phyloP scores from a whole-genome alignment of 768 basidiomycete genomes.

The Hirschioporus abietinus region DNA sequence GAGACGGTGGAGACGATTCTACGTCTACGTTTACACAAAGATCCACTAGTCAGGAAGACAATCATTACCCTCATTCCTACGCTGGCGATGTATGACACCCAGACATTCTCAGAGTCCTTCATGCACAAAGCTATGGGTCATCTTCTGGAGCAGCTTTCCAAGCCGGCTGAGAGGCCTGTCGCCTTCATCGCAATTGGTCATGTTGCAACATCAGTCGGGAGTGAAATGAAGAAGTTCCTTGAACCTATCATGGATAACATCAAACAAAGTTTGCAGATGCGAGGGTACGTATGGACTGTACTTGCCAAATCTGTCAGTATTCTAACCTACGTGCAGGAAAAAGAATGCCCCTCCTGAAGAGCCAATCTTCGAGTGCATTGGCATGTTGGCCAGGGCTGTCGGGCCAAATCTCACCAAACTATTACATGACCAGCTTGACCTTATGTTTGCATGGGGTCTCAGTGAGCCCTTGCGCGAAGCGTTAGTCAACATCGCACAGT shows the following conservation, averaged over 20 bases:
- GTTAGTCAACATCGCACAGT: constrained; percentile 73
- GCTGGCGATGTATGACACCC: constrained; percentile 89
- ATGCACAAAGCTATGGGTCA: constrained; percentile 93
- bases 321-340: constrained; percentile 36
- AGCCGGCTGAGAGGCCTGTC: constrained; percentile 81
- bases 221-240: constrained; percentile 94
- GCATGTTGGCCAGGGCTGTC: constrained; percentile 92
- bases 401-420: constrained; percentile 94
- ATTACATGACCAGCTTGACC: constrained; percentile 91
- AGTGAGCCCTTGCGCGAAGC: constrained; percentile 86
- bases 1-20: constrained; percentile 89
- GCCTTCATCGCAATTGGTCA: constrained; percentile 97
- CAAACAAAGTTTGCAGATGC: constrained; percentile 79
- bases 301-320: not conserved
- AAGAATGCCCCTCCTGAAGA: constrained; percentile 93
- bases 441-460: constrained; percentile 93
- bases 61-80: constrained; percentile 95
- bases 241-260: constrained; percentile 87
- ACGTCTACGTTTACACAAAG: constrained; percentile 81
- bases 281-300: constrained; percentile 56
- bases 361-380: constrained; percentile 95
- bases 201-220: constrained; percentile 84
- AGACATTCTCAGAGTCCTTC: constrained; percentile 86
- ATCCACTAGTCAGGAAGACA: constrained; percentile 84
- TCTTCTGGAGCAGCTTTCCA: constrained; percentile 81